Conservation (phyloP, 257 asterid genomes). For the Vinca minor region DNA sequence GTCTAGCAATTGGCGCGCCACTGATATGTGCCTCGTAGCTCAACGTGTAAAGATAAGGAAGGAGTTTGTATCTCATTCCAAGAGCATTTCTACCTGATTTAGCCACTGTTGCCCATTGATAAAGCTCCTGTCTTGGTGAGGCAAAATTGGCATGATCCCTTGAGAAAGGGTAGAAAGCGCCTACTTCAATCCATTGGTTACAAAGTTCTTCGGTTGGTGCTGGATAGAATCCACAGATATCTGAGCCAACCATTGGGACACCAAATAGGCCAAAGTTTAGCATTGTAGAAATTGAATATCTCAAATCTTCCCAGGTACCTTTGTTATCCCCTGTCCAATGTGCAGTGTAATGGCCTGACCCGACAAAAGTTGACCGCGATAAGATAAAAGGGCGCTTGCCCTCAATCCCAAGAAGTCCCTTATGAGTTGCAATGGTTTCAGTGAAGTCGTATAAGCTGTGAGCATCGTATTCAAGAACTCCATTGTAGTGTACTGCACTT, state of each 20-base stretch:
- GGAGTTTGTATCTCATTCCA: conserved; percentile 79
- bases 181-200: conserved; percentile 94
- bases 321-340: conserved; percentile 98
- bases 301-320: conserved; percentile 88
- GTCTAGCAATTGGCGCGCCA: conserved; percentile 87
- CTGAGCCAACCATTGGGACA: conserved; percentile 96
- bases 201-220: conserved; percentile 85
- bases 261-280: conserved; percentile 84
- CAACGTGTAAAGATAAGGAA: conserved; percentile 69
- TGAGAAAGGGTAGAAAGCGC: conserved; percentile 90
- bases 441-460: conserved; percentile 86
- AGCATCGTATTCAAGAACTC: conserved; percentile 83
- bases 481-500: conserved; percentile 70
- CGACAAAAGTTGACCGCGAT: conserved; percentile 71
- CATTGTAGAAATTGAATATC: conserved; percentile 68
- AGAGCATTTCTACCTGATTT: conserved; percentile 81
- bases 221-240: conserved; percentile 91
- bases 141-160: conserved; percentile 85
- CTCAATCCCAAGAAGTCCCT: conserved; percentile 54
- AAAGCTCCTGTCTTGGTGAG: conserved; percentile 95
- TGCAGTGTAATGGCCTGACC: conserved; percentile 77
- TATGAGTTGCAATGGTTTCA: conserved; percentile 72
- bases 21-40: conserved; percentile 70
- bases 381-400: conserved; percentile 88
- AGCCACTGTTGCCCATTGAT: conserved; percentile 91